Evolutionary conservation across 2,329 filamentous ascomycete species (phyloP), one percentile per base, ranked within the genome.

Genomic region (Monosporascus sp.): DNA sequence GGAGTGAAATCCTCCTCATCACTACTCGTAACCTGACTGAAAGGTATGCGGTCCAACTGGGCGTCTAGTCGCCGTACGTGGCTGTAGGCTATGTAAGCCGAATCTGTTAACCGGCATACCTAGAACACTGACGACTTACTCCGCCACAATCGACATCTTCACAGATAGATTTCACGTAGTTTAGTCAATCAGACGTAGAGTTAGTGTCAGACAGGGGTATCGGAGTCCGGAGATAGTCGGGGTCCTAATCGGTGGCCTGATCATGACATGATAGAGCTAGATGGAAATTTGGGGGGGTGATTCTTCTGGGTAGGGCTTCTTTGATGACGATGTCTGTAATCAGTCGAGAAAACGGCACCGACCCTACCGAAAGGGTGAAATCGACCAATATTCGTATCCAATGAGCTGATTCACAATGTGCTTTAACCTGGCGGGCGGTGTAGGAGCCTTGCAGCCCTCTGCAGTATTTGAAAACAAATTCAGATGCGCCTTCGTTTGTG

Each of bases 21-120:
- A 54, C 17, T 46, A 17, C 75, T 73, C 27, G 72, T 73, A 37
- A 69, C 69, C 52, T 71, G 74, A 60, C 66, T 71, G 53, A 82
- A 73, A 24, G 80, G 79, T 54, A 87, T 78, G 55, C 82, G 80
- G 67, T 88, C 84, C 55, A 88, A 78, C 66, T 86, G 83, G 61
- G 80, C 77, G 69, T 87, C 84, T 54, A 87, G 73, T 56, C 80
- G 80, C 65, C 82, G 80, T 57, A 87, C 78, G 69, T 85, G 83
- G 66, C 80, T 84, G 61, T 54, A 52, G 31, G 48, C 52, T 11
- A 48, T 53, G 38, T 52, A 55, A 61, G 59, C 48, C 49, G 51
- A 50, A 55, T 51, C 20, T 14, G 20, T 16, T 14, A 16, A 9
- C 19, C n/a, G 17, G 17, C 16, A 17, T 44, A 26, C 11, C 9